Evolutionary conservation across 2,329 filamentous ascomycete species (phyloP).

Genomic region (Hortaea sp.): DNA sequence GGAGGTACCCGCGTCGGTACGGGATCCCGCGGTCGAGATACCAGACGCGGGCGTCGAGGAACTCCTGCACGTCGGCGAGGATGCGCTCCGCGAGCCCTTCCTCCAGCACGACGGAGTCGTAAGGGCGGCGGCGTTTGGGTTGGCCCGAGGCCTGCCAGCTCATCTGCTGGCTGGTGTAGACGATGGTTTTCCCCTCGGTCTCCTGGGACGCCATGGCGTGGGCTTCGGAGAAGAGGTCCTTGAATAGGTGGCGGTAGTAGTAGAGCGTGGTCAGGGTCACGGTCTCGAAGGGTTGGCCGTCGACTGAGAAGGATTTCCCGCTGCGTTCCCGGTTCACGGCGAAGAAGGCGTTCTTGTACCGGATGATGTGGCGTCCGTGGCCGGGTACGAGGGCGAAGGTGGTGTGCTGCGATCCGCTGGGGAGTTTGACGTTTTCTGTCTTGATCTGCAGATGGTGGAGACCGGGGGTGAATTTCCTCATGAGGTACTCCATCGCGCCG

Average conservation of each 20-base stretch:
- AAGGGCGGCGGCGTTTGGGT: constrained; percentile 72
- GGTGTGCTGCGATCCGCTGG: constrained; percentile 61
- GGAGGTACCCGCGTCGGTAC: constrained; percentile 77
- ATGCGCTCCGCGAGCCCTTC: constrained; percentile 73
- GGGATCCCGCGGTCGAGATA: constrained; percentile 92
- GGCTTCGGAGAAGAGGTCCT: constrained; percentile 80
- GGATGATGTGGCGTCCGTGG: constrained; percentile 78
- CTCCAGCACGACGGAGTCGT: constrained; percentile 80
- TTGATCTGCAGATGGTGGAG: constrained; percentile 56
- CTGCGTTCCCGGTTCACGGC: constrained; percentile 71
- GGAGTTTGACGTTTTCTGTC: constrained; percentile 50
- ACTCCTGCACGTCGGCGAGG: constrained; percentile 71
- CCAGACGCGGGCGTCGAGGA: constrained; percentile 70
- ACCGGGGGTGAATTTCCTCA: constrained; percentile 48
- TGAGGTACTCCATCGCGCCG: constrained; percentile 42
- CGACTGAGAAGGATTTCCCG: constrained; percentile 71
- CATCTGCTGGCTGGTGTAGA: constrained; percentile 76
- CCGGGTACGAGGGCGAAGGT: constrained; percentile 85
- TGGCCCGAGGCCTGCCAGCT: constrained; percentile 80
- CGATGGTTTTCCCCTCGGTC: constrained; percentile 84
- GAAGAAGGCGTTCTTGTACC: constrained; percentile 79
- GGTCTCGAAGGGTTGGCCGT: constrained; percentile 87
- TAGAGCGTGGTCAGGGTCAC: constrained; percentile 88
- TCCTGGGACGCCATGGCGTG: constrained; percentile 68
- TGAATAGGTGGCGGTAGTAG: constrained; percentile 78